phyloP scores from a whole-genome alignment of 2,329 filamentous ascomycete genomes.

The Xylaria sp. region DNA sequence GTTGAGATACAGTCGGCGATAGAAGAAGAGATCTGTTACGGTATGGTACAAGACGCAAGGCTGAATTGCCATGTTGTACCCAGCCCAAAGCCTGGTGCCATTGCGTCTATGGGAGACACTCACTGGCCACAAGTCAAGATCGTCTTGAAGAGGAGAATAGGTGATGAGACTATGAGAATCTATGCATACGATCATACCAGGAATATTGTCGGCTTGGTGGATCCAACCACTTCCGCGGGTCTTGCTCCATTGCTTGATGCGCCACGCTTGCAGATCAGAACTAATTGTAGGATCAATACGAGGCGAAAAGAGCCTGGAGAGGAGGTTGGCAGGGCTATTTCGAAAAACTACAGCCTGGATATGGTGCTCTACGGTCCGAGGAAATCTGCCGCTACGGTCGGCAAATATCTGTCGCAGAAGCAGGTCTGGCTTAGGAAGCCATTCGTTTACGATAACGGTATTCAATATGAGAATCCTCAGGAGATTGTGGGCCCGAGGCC shows the following conservation, averaged over 20 bases:
- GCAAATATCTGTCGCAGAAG: slow-evolving; percentile 72
- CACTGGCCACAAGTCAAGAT: slow-evolving; percentile 82
- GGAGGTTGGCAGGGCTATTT: slow-evolving; percentile 69
- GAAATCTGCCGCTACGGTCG: slow-evolving; percentile 72
- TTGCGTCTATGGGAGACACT: slow-evolving; percentile 65
- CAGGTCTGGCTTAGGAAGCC: slow-evolving; percentile 76
- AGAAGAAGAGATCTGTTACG: slow-evolving; percentile 82
- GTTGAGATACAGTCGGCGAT: slow-evolving; percentile 68
- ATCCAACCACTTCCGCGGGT: slow-evolving; percentile 72
- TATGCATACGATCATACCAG: slow-evolving; percentile 78
- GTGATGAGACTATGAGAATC: slow-evolving; percentile 69
- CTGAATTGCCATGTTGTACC: slow-evolving; percentile 77
- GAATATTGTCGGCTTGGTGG: slow-evolving; percentile 79
- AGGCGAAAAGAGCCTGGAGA: slow-evolving; percentile 74
- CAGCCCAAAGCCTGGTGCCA: slow-evolving; percentile 71
- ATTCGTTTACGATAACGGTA: slow-evolving; percentile 63
- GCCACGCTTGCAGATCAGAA: slow-evolving; percentile 70
- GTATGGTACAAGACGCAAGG: slow-evolving; percentile 75
- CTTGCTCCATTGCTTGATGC: slow-evolving; percentile 80
- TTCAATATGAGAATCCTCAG: slow-evolving; percentile 83
- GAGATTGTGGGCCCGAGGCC: slow-evolving; percentile 60
- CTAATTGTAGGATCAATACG: slow-evolving; percentile 76
- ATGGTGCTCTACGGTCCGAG: slow-evolving; percentile 84
- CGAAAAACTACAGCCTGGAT: slow-evolving; percentile 70
- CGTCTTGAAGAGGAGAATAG: slow-evolving; percentile 68